Evolutionary conservation across 176 grass and related monocot species (phyloP).

Genomic region (Dactylis glomerata): DNA sequence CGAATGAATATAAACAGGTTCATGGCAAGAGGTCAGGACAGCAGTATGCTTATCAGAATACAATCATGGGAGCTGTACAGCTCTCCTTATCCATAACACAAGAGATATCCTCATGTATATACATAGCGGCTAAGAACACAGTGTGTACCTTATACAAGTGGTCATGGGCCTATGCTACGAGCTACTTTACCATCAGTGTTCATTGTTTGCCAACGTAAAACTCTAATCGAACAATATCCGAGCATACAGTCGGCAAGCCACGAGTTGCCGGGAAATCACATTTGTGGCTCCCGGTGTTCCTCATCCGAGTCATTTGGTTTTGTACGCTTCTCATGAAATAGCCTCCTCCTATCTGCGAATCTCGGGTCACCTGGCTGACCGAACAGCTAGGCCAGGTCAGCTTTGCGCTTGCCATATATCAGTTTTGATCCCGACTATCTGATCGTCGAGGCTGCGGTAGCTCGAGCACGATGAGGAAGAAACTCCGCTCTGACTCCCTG

Average conservation of each 20-base stretch:
- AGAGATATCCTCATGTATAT: slow-evolving; percentile 19
- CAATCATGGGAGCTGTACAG: slow-evolving; percentile 35
- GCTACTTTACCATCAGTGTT: slow-evolving; percentile 27
- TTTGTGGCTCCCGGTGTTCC: not conserved
- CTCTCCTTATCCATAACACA: slow-evolving; percentile 45
- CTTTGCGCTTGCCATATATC: slow-evolving; percentile 7
- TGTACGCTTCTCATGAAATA: slow-evolving; percentile 22
- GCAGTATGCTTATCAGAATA: not conserved
- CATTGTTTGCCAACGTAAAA: slow-evolving; percentile 22
- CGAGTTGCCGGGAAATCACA: not conserved
- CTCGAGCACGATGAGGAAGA: slow-evolving; percentile 71
- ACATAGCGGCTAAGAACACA: slow-evolving; percentile 21
- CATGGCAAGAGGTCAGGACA: not conserved
- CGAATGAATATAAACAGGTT: not conserved
- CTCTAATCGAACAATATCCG: slow-evolving; percentile 14
- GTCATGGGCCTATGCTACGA: slow-evolving; percentile 30
- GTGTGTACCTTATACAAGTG: slow-evolving; percentile 24
- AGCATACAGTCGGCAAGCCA: not conserved
- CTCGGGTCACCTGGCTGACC: slow-evolving; percentile 24
- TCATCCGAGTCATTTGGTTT: slow-evolving; percentile 19
- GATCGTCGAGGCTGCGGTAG: slow-evolving; percentile 53
- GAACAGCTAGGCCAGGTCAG: slow-evolving; percentile 21
- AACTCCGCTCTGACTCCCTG: slow-evolving; percentile 89
- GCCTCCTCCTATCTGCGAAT: slow-evolving; percentile 8
- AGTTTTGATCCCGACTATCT: slow-evolving; percentile 43